Base-by-base conservation (phyloP, 495 filamentous ascomycete genomes). In the Penicillium coffeae region DNA sequence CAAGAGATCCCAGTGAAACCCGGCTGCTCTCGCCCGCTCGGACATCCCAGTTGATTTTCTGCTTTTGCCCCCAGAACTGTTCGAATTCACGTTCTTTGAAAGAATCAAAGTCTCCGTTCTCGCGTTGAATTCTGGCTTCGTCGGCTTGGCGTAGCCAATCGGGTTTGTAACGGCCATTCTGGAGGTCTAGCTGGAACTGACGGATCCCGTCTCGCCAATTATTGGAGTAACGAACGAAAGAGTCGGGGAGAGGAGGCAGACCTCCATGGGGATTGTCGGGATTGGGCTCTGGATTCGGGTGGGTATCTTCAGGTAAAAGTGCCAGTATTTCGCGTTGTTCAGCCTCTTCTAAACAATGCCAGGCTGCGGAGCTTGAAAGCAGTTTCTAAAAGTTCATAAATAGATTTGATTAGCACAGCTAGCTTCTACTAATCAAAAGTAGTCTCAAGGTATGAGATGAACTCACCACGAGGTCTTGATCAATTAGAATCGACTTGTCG, bases 1-100 rank as follows among this genome's bases (percentile, higher is more conserved):
- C 60, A 38, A 81, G 52, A 1, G 70, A 69, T 8, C 63, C 52
- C 10, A 81, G 48, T 51, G 75, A 83, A 8, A 83, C 63, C 13
- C 66, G 65, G 10, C 71, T 64, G 42, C 72, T 69, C 52, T 82
- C 68, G 18, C 79, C 81, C 18, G 77, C 72, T 35, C 56, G 19
- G n/a, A 68, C 49, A 10, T 35, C 44, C 18, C 46, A 60, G 21
- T 60, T 57, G 18, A 72, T 50, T 45, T 69, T 78, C 60, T 83
- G 76, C 43, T 84, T 80, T 46, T 86, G 77, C 0, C 78, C 83
- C 87, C 87, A 95, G 47, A 81, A 84, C 27, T 77, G 64, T 65
- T 89, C 81, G 30, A 82, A 86, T 33, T 85, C 74, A 3, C 70
- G 53, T 40, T 82, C 78, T 58, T 89, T 83, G 62, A 79, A 87